Evolutionary conservation across 2,329 filamentous ascomycete genomes (phyloP).

Genomic region (Colletotrichum siamense): DNA sequence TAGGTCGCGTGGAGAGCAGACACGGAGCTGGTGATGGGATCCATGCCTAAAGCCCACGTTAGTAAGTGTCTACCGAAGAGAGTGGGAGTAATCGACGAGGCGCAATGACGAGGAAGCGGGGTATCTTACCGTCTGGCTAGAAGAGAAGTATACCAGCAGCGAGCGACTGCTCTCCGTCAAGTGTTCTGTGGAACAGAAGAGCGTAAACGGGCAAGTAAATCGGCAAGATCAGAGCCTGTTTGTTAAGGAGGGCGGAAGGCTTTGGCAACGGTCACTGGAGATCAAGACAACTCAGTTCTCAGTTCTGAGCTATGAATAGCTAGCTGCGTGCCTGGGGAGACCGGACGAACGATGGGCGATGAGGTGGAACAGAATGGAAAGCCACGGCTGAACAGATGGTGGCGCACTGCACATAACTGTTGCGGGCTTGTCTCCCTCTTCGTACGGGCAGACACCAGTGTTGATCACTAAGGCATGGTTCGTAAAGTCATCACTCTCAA

Average conservation of each 20-base stretch:
- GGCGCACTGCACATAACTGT: not conserved
- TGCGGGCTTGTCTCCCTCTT: not conserved
- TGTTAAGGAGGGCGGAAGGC: not conserved
- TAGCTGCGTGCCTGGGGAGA: not conserved
- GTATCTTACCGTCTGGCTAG: not conserved
- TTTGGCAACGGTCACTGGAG: not conserved
- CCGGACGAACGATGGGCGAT: not conserved
- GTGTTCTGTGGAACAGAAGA: not conserved
- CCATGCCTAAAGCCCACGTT: not conserved
- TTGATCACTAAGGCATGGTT: not conserved
- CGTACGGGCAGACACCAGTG: not conserved
- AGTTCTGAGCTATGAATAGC: not conserved
- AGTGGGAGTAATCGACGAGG: not conserved
- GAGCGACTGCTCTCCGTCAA: not conserved
- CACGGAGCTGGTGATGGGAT: not conserved
- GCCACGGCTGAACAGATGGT: not conserved
- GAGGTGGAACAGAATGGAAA: not conserved
- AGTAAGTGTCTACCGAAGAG: not conserved
- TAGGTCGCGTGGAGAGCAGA: slow-evolving; percentile 9
- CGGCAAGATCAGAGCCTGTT: not conserved
- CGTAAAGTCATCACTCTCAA: not conserved
- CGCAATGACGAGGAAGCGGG: not conserved
- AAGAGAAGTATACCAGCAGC: not conserved
- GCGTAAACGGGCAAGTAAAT: not conserved
- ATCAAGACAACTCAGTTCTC: not conserved